phyloP scores from a whole-genome alignment of 306 rosid species.

The Luffa acutangula region DNA sequence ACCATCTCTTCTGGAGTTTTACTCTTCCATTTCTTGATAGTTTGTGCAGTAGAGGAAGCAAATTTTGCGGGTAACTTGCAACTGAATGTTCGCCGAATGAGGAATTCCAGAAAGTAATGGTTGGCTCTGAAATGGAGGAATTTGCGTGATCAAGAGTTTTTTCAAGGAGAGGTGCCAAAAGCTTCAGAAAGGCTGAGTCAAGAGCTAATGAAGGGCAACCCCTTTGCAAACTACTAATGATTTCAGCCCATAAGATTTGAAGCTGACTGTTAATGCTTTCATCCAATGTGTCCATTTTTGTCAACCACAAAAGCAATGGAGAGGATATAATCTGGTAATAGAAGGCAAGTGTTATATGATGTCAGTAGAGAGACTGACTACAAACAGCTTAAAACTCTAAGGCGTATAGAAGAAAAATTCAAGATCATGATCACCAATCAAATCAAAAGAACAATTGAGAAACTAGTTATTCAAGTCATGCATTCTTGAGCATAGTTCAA shows the following conservation, averaged over 20 bases:
- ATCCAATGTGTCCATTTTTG: slow-evolving; percentile 30
- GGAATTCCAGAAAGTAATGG: slow-evolving; percentile 66
- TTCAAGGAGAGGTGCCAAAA: slow-evolving; percentile 48
- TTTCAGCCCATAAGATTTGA: slow-evolving; percentile 52
- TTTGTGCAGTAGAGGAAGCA: slow-evolving; percentile 56
- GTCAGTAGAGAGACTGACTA: neutral
- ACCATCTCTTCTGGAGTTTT: slow-evolving; percentile 56
- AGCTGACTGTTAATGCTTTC: slow-evolving; percentile 31
- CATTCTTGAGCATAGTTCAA: neutral
- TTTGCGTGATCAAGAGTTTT: slow-evolving; percentile 66
- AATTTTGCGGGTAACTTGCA: slow-evolving; percentile 49
- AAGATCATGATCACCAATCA: neutral
- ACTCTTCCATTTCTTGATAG: slow-evolving; percentile 50
- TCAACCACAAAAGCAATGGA: slow-evolving; percentile 63
- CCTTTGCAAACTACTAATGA: slow-evolving; percentile 34
- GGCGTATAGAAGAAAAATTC: neutral
- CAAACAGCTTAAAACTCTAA: neutral
- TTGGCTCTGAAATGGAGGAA: slow-evolving; percentile 52
- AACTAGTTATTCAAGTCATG: neutral
- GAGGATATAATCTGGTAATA: slow-evolving; percentile 42
- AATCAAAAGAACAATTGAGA: neutral
- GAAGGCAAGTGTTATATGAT: neutral
- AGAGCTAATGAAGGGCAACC: slow-evolving; percentile 49
- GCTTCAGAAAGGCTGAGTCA: slow-evolving; percentile 52
- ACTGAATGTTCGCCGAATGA: slow-evolving; percentile 48